Base-by-base conservation (phyloP, 2,329 filamentous ascomycete genomes). In the Sclerotinia subarctica region DNA sequence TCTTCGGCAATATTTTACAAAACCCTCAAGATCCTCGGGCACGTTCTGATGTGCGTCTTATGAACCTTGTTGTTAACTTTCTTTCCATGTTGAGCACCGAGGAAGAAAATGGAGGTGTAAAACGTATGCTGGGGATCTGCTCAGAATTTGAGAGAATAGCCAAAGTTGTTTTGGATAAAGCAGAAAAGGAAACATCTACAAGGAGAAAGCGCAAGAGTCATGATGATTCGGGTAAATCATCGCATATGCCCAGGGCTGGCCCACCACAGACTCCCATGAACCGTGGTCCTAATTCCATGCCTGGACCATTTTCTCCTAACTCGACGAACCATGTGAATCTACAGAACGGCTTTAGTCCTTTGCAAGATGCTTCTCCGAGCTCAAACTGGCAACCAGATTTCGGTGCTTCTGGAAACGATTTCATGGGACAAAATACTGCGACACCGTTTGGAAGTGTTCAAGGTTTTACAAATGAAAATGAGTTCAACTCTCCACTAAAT, bases 91-190 rank as follows among this genome's bases (percentile, higher is more conserved):
- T 99, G 17, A 91, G 91, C n/a, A 87, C 90, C 47, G 94, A 98
- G 74, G 92, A 94, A 71, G 91, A 93, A 68, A 95, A 94, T 68
- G 92, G 93, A 53, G 94, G 92, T 74, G 92, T 98, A 6, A 92
- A 93, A 77, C 91, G 95, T 62, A 98, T 98, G 93, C 86, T 97
- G 24, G 90, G 90, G 32, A 90, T 98, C 1, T 98, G 94, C 78
- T 88, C 92, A n/a, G 95, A 99, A 76, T 99, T 99, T 74, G 94
- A 97, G 78, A 88, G 95, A 69, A 97, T 99, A 72, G 93, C 93
- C 47, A 92, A 90, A 76, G 88, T 93, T 3, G 93, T 97, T 11
- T 88, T 98, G 57, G 94, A 98, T 69, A 96, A 94, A 78, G 87
- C 92, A 0, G 94, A 98, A 76, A 93, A 90, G 75, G 94, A 98